Base-by-base conservation (phyloP, 345 rosid genomes). In the Hibiscus tridactylites region DNA sequence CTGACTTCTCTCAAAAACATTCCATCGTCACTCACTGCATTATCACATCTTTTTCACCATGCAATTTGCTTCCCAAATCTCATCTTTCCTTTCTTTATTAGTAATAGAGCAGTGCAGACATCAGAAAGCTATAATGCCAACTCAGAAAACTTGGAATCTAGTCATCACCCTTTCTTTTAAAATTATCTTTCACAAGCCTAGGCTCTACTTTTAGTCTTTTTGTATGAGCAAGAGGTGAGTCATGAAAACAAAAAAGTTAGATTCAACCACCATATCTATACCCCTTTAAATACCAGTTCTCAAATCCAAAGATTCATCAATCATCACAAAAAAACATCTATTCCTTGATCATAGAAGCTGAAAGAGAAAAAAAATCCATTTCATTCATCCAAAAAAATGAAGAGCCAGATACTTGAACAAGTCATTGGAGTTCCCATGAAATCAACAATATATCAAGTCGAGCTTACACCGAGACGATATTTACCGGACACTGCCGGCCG, bases 61-160 rank as follows among this genome's bases (percentile, higher is more conserved):
- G 71, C 4, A 57, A 47, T 15, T 70, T 65, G 46, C 33, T 56
- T 50, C 44, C 3, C 13, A 44, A 44, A 9, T 28, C 61, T 44
- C 26, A 44, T 58, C 15, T 4, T 46, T 58, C 49, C 57, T 58
- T 61, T 66, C 52, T 75, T 68, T 44, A 63, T 60, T 71, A 69
- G 68, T 44, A 74, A 6, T 19, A 69, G 74, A 75, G 72, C 52
- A 78, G 71, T 46, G 58, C 24, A 73, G 37, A 69, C 83, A 66
- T 86, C 86, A 83, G 42, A 85, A 86, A 81, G 88, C 68, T 52
- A 77, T 56, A 44, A 37, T 76, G 82, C 83, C 93, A 81, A 49
- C 84, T 88, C 82, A 80, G 72, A 85, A 85, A 75, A 78, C 47
- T 71, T 66, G 47, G 10, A 44, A 44, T 44, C 47, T 44, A 44